Conservation (phyloP, 306 rosid species). For the Geum urbanum region DNA sequence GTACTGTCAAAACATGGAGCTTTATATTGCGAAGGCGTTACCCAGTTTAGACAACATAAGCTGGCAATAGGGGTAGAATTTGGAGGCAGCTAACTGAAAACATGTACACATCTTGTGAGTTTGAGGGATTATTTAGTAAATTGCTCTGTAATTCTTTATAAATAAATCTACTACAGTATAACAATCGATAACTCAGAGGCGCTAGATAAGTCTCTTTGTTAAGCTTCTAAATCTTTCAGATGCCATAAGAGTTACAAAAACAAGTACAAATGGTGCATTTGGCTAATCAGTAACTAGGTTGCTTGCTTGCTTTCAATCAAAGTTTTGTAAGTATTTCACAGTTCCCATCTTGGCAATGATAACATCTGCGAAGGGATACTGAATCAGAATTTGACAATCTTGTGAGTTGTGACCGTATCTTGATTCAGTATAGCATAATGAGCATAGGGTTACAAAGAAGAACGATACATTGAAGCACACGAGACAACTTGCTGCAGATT, state of each 20-base stretch:
- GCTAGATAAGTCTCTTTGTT: background rate
- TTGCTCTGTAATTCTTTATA: too few species aligned
- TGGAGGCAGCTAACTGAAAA: too few species aligned
- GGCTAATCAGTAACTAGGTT: background rate
- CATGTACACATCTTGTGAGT: too few species aligned
- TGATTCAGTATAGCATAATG: conserved; percentile 3
- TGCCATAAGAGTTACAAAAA: background rate
- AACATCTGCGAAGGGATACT: background rate
- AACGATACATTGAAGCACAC: conserved; percentile 19
- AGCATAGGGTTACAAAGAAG: conserved; percentile 16
- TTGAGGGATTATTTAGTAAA: too few species aligned
- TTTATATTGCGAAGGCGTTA: too few species aligned
- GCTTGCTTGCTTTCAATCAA: background rate
- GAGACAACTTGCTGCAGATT: conserved; percentile 15
- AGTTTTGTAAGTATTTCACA: conserved; percentile 2
- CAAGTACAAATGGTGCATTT: background rate
- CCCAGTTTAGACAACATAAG: too few species aligned
- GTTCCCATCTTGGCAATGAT: background rate
- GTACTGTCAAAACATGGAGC: too few species aligned
- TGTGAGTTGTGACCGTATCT: background rate
- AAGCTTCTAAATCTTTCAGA: conserved; percentile 6
- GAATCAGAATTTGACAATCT: conserved; percentile 10
- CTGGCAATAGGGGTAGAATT: too few species aligned
- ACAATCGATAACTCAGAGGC: background rate
- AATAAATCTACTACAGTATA: too few species aligned